A percentile compares a stretch with the other conserved stretches of the same genome.
phyloP scores from a whole-genome alignment of 1,284 basidiomycete species.

The Crepidotus sp. region DNA sequence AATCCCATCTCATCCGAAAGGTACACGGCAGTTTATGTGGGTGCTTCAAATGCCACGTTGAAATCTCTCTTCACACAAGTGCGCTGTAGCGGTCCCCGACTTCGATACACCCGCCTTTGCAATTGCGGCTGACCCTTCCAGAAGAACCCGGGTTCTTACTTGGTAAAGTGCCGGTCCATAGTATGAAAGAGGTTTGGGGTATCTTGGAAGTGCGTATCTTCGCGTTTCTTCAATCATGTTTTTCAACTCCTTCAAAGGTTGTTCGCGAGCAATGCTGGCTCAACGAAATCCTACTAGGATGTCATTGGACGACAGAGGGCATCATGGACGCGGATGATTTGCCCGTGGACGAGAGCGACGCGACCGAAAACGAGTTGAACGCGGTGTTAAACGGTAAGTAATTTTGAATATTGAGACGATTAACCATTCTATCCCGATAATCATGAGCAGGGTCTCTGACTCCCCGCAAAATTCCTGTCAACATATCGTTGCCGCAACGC shows the following conservation, averaged over 20 bases:
- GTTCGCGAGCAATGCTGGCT: conserved; percentile 74
- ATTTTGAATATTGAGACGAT: too few species aligned
- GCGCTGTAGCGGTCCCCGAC: conserved; percentile 53
- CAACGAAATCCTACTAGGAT: conserved; percentile 52
- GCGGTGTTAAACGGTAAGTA: conserved; percentile 46
- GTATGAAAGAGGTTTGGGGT: conserved; percentile 60
- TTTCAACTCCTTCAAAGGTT: conserved; percentile 34
- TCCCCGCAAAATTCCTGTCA: conserved; percentile 54
- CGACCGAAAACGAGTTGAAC: conserved; percentile 45
- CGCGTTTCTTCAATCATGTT: not conserved
- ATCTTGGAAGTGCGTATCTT: conserved; percentile 49
- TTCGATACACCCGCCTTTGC: conserved; percentile 55
- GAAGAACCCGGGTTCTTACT: conserved; percentile 66
- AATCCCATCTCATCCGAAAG: conserved; percentile 38
- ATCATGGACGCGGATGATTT: conserved; percentile 24
- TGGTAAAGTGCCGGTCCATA: conserved; percentile 59
- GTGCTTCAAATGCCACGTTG: conserved; percentile 8
- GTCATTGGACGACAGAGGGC: conserved; percentile 51
- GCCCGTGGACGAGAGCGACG: conserved; percentile 26
- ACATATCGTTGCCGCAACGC: conserved; percentile 39
- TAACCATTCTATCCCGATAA: not conserved
- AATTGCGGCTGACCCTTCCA: conserved; percentile 52
- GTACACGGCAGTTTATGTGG: conserved; percentile 40
- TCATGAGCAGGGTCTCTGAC: conserved; percentile 35
- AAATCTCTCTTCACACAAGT: not conserved